Evolutionary conservation across 164 flowering plant genomes (phyloP).

Genomic region (Echeveria elegans): DNA sequence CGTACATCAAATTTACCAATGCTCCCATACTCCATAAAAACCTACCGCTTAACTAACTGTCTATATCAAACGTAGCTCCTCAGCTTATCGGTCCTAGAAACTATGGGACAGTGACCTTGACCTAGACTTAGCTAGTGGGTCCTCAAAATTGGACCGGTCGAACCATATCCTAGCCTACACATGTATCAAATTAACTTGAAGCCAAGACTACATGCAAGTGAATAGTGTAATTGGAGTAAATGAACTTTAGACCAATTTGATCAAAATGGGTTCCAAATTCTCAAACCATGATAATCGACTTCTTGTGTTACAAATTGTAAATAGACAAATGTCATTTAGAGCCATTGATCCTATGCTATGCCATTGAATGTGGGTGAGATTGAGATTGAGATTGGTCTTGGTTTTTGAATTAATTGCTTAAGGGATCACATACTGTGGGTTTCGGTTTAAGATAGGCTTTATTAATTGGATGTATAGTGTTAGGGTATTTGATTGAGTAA

Average conservation of each 20-base stretch:
- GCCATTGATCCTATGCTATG: neutral
- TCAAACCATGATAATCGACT: neutral
- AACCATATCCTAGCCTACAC: neutral
- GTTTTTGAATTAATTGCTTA: neutral
- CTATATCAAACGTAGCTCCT: neutral
- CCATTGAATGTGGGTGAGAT: neutral
- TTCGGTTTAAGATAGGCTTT: neutral
- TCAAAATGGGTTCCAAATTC: neutral
- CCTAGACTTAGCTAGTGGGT: neutral
- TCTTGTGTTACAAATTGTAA: neutral
- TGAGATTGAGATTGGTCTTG: neutral
- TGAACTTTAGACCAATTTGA: neutral
- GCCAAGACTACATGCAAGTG: neutral
- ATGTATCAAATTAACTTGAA: neutral
- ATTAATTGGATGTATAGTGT: neutral
- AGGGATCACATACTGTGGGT: neutral
- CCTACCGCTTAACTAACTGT: neutral
- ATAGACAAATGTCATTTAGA: conserved; percentile 2
- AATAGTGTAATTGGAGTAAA: neutral
- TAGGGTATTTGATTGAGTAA: neutral
- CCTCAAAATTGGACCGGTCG: neutral
- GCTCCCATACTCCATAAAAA: neutral
- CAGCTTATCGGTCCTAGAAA: neutral
- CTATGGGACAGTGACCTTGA: neutral
- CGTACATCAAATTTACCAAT: neutral